phyloP scores from a whole-genome alignment of 371 early-diverging fungal genomes.

The Phascolomyces articulosus region DNA sequence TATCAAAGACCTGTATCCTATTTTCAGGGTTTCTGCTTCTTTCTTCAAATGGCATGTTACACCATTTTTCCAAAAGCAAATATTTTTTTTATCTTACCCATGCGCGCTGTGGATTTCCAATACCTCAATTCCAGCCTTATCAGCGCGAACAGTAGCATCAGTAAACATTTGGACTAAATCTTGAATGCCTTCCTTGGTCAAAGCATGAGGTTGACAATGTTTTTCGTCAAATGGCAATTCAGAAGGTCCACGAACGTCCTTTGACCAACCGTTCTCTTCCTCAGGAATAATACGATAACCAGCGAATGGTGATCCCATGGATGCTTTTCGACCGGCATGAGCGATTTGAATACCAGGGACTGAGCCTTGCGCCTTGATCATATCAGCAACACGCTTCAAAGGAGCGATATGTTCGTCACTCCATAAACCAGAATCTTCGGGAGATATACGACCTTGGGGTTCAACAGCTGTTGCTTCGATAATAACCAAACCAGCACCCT shows the following conservation, averaged over 20 bases:
- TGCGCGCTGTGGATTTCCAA: slow-evolving; percentile 86
- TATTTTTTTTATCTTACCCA: slow-evolving; percentile 22
- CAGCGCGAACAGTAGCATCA: slow-evolving; percentile 72
- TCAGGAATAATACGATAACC: slow-evolving; percentile 32
- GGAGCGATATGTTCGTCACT: slow-evolving; percentile 72
- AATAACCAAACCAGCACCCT: slow-evolving; percentile 76
- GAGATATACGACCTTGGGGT: slow-evolving; percentile 79
- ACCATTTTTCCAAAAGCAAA: neutral
- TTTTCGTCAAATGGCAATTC: slow-evolving; percentile 51
- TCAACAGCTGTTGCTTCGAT: slow-evolving; percentile 83
- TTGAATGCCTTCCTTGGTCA: slow-evolving; percentile 68
- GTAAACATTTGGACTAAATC: slow-evolving; percentile 65
- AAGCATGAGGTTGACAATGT: slow-evolving; percentile 60
- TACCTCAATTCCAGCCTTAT: slow-evolving; percentile 84
- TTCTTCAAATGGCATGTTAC: neutral
- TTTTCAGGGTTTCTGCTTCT: no score
- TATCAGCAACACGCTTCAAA: slow-evolving; percentile 63
- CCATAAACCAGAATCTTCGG: slow-evolving; percentile 80
- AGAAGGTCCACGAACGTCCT: slow-evolving; percentile 75
- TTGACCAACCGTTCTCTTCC: slow-evolving; percentile 78
- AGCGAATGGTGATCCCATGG: slow-evolving; percentile 52
- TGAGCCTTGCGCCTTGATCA: slow-evolving; percentile 64
- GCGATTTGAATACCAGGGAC: slow-evolving; percentile 77
- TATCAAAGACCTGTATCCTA: no score
- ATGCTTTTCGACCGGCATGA: slow-evolving; percentile 86